Percentiles rank a stretch among this genome's conserved stretches.
Conservation (phyloP, 108 stramenopile species). For the Craspedostauros australis region DNA sequence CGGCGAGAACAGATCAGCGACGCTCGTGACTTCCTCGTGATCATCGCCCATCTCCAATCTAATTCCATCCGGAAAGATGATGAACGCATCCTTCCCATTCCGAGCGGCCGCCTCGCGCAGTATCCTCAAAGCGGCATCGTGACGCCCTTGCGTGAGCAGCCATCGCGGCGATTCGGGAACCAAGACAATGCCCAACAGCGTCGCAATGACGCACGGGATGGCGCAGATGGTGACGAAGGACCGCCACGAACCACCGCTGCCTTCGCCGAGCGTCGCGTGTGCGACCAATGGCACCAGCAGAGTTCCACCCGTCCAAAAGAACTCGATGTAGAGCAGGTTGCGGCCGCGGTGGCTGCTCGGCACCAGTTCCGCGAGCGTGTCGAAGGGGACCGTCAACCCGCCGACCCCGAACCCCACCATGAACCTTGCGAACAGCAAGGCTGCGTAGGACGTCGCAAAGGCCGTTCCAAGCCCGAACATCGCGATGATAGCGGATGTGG, state of each 20-base stretch:
- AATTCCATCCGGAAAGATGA: slow-evolving; percentile 15
- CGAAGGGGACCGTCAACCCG: slow-evolving; percentile 74
- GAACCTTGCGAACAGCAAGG: slow-evolving; percentile 40
- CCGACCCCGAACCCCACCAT: slow-evolving; percentile 80
- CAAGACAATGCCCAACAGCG: slow-evolving; percentile 15
- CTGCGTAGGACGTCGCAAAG: slow-evolving; percentile 26
- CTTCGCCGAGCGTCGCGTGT: slow-evolving; percentile 26
- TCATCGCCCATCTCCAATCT: slow-evolving; percentile 12
- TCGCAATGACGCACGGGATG: slow-evolving; percentile 44
- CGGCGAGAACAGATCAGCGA: neutral
- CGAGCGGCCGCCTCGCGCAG: slow-evolving; percentile 14
- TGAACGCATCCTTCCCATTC: slow-evolving; percentile 24
- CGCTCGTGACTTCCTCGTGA: slow-evolving; percentile 13
- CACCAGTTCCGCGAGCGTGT: slow-evolving; percentile 72
- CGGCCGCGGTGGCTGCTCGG: slow-evolving; percentile 40
- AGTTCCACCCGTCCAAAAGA: slow-evolving; percentile 71
- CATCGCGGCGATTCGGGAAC: slow-evolving; percentile 72
- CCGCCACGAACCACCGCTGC: slow-evolving; percentile 32
- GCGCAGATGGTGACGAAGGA: slow-evolving; percentile 47
- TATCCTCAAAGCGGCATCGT: slow-evolving; percentile 32
- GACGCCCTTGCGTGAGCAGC: slow-evolving; percentile 22
- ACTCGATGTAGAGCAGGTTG: slow-evolving; percentile 42
- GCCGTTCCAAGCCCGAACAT: slow-evolving; percentile 62
- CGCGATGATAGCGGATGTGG: slow-evolving; percentile 44
- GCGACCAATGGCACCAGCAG: slow-evolving; percentile 53